Evolutionary conservation across 768 basidiomycete species (phyloP).

Genomic region (Auriscalpium vulgare): DNA sequence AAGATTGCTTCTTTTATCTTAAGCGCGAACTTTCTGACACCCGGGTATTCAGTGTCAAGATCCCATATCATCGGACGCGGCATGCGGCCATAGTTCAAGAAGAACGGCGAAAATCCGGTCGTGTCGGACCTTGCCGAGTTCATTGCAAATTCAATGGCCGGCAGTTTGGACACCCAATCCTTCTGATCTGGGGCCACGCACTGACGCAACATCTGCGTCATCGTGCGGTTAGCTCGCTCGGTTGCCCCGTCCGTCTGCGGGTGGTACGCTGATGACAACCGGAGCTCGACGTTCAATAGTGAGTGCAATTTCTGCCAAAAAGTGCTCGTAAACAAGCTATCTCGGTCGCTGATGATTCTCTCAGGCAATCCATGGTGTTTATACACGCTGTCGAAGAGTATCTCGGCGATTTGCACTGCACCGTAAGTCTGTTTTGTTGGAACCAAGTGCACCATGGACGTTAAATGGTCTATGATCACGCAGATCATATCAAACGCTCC

Average conservation of each 20-base stretch:
- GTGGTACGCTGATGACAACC: constrained; percentile 34
- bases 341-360: constrained; percentile 33
- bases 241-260: constrained; percentile 35
- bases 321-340: constrained; percentile 32
- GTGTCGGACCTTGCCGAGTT: constrained; percentile 21
- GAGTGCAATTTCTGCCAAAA: constrained; percentile 33
- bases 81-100: constrained; percentile 25
- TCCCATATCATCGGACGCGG: constrained; percentile 27
- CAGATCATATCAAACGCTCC: constrained; percentile 18
- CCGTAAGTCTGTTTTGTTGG: constrained; percentile 23
- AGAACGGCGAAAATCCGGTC: constrained; percentile 31
- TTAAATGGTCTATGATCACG: constrained; percentile 16
- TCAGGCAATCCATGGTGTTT: constrained; percentile 32
- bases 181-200: constrained; percentile 22
- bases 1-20: constrained; percentile 18
- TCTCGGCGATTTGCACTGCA: constrained; percentile 27
- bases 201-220: constrained; percentile 24
- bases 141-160: constrained; percentile 18
- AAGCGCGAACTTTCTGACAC: constrained; percentile 22
- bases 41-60: constrained; percentile 14
- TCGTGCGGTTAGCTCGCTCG: constrained; percentile 27
- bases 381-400: constrained; percentile 28
- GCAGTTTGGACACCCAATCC: constrained; percentile 26
- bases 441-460: constrained; percentile 19
- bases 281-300: constrained; percentile 22